Percentiles rank a stretch among this genome's conserved stretches.
Conservation (phyloP, 805 yeast genomes). For the Ogataea methanolica region DNA sequence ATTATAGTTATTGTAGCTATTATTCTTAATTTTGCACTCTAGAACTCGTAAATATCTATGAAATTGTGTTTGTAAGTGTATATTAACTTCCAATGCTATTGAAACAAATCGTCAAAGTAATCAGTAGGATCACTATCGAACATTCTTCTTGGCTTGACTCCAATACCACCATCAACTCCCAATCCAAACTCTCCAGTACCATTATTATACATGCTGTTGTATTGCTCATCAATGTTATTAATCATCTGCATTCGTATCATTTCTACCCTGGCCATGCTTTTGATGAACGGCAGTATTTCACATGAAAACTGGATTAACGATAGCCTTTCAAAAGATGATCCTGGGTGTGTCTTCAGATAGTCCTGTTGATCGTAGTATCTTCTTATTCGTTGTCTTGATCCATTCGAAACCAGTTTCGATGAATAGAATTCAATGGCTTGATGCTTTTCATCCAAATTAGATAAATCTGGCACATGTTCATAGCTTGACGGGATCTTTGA, state of each 20-base stretch:
- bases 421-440: conserved; percentile 23
- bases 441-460: background rate
- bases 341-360: conserved; percentile 18
- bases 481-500: background rate
- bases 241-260: conserved; percentile 7
- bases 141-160: conserved; percentile 2
- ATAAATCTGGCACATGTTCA: background rate
- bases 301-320: conserved; percentile 8
- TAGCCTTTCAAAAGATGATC: conserved; percentile 17
- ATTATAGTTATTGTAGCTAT: too few relatives aligned
- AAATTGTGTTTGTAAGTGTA: too few relatives aligned
- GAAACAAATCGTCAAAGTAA: conserved; percentile 12
- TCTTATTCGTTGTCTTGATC: conserved; percentile 18
- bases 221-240: background rate
- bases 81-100: background rate
- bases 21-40: too few relatives aligned
- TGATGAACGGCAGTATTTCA: conserved; percentile 25
- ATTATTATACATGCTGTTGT: background rate
- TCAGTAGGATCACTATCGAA: conserved; percentile 15
- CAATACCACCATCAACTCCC: background rate
- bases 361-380: conserved; percentile 19
- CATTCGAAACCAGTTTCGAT: conserved; percentile 20
- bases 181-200: background rate
- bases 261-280: conserved; percentile 27
- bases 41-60: too few relatives aligned